Base-by-base conservation (phyloP, 1,284 basidiomycete species). In the Apiotrichum porosum region DNA sequence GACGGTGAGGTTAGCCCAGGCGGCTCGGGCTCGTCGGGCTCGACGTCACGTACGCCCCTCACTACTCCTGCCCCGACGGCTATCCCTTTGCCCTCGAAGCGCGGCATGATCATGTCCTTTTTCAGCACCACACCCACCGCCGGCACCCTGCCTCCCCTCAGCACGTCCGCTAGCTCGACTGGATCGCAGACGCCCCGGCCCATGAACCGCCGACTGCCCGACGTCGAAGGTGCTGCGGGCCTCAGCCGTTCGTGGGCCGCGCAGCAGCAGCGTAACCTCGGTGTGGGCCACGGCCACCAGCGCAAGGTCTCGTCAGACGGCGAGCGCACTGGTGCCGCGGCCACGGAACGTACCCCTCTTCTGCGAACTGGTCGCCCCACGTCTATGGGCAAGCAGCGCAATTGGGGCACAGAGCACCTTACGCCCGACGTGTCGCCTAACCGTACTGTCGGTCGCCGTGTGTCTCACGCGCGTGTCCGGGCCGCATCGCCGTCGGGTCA, bases 401-500 rank as follows among this genome's bases (percentile, higher is more conserved):
- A 21, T 8, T 49, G 34, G 37, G 24, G 9, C 30, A 28, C 18
- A 4, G 49, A 42, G 18, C 45, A 37, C 4, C 37, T 49, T 37
- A 38, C 32, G 17, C 45, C 26, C 33, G 44, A 26, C 19, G 34
- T 10, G 35, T 22, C 32, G 19, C 31, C 24, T 44, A 38, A 15
- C 17, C 36, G 26, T 33, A 30, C 12, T 37, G 22, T n/a, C 37
- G 21, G 24, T 14, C 45, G 41, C 42, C 17, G 44, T 38, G 9
- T 37, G 15, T 42, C 38, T 31, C 24, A 22, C 40, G 28, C 22
- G 28, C 34, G 47, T 56, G 61, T 33, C 19, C 53, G 37, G 60
- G 68, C 28, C n/a, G 18, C 14, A 12, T 28, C 28, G 36, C 22
- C 19, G 36, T 26, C 22, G 8, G 86, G 37, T 73, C 80, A 69